phyloP scores from a whole-genome alignment of 2,329 filamentous ascomycete species.

The Graphiopsis chlorocephala region DNA sequence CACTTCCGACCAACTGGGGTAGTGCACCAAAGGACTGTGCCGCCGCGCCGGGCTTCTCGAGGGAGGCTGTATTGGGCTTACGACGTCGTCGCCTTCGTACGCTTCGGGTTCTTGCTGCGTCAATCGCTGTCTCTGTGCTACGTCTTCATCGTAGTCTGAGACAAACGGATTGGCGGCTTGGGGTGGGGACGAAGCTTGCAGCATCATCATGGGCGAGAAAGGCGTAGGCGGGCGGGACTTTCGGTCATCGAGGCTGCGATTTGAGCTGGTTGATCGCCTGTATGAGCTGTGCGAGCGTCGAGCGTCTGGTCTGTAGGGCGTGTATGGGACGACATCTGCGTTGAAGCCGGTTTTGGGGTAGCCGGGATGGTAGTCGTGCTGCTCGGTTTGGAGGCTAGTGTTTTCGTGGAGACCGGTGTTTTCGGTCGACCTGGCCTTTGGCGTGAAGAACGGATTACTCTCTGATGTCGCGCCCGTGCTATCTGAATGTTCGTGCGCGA shows the following conservation, averaged over 20 bases:
- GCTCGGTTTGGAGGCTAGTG: neutral
- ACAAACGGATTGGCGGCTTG: constrained; percentile 15
- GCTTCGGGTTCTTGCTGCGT: neutral
- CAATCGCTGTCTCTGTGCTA: neutral
- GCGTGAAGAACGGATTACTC: constrained; percentile 10
- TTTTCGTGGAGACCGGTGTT: neutral
- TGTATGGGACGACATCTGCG: neutral
- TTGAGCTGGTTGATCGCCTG: constrained; percentile 1
- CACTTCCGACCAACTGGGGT: constrained; percentile 17
- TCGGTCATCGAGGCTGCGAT: neutral
- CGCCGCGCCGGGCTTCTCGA: constrained; percentile 6
- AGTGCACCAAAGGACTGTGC: constrained; percentile 17
- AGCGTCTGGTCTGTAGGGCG: neutral
- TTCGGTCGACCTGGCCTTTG: neutral
- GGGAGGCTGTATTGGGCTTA: constrained; percentile 15
- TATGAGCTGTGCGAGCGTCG: constrained; percentile 13
- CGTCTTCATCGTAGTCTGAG: constrained; percentile 14
- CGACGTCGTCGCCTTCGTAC: constrained; percentile 14
- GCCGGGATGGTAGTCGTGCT: constrained; percentile 14
- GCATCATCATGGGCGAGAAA: constrained; percentile 18
- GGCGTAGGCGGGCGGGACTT: constrained; percentile 15
- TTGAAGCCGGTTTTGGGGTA: constrained; percentile 1
- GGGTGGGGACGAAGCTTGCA: constrained; percentile 1
- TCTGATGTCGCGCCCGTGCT: neutral
- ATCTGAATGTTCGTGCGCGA: neutral